A percentile compares a stretch with the other conserved stretches of the same genome.
phyloP scores from a whole-genome alignment of 2,329 filamentous ascomycete genomes.

The Polychaeton citri region DNA sequence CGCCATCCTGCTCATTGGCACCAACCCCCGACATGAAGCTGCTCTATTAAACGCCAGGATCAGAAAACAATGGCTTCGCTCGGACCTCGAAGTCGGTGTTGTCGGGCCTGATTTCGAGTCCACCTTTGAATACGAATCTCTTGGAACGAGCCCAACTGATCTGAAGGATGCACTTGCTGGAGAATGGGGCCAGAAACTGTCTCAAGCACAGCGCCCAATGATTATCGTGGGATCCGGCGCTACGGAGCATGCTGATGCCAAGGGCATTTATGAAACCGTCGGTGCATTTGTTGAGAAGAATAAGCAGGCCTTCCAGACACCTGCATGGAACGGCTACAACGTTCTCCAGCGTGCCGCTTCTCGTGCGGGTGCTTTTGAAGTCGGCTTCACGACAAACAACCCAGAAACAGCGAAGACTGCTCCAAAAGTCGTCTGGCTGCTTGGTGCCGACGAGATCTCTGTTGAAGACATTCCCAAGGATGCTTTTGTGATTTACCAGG shows the following conservation, averaged over 20 bases:
- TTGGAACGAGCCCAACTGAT: constrained; percentile 64
- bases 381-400: constrained; percentile 85
- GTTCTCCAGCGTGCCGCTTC: constrained; percentile 89
- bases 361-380: constrained; percentile 82
- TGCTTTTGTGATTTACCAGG: constrained; percentile 94
- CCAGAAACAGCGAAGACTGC: constrained; percentile 67
- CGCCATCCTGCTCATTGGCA: constrained; percentile 80
- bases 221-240: constrained; percentile 89
- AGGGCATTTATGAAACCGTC: constrained; percentile 84
- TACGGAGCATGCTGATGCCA: constrained; percentile 80
- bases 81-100: constrained; percentile 82
- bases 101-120: constrained; percentile 86
- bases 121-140: constrained; percentile 88
- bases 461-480: constrained; percentile 83
- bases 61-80: constrained; percentile 93
- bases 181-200: constrained; percentile 83
- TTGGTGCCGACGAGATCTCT: constrained; percentile 84
- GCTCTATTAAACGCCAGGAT: constrained; percentile 93
- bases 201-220: constrained; percentile 81
- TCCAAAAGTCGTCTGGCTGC: constrained; percentile 92
- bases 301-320: constrained; percentile 70
- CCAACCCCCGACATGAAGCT: constrained; percentile 90
- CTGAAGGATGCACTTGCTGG: constrained; percentile 78
- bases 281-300: constrained; percentile 90
- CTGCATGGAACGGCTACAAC: constrained; percentile 96